Evolutionary conservation across 2,329 filamentous ascomycete species (phyloP).

Genomic region (Colletotrichum sp.): DNA sequence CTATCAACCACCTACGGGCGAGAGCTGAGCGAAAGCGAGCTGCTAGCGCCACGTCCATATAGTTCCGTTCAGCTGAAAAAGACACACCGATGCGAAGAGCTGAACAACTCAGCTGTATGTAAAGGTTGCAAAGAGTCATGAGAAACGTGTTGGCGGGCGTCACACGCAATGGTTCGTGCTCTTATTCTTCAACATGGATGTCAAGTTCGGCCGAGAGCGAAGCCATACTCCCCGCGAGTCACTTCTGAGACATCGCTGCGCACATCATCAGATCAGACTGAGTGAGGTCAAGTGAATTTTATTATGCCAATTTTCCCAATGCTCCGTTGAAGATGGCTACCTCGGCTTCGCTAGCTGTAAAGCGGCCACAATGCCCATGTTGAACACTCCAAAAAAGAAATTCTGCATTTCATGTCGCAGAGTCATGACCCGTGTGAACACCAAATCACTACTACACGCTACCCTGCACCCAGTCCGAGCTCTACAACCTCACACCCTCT

Average conservation of each 20-base stretch:
- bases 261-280: background rate
- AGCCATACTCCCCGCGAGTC: background rate
- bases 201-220: background rate
- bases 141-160: background rate
- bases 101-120: background rate
- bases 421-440: conserved; percentile 18
- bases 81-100: background rate
- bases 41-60: background rate
- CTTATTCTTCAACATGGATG: background rate
- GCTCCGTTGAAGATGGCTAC: background rate
- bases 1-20: background rate
- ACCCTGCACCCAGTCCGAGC: background rate
- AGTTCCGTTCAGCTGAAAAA: background rate
- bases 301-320: conserved; percentile 7
- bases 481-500: background rate
- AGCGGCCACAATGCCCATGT: conserved; percentile 10
- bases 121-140: background rate
- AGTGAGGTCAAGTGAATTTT: background rate
- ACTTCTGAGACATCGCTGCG: background rate
- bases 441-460: background rate
- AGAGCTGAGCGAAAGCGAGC: background rate
- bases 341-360: conserved; percentile 3
- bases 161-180: background rate
- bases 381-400: background rate
- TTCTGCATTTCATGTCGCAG: conserved; percentile 17